Evolutionary conservation across 192 early-diverging fungal species (phyloP).

Genomic region (Coemansia sp.): DNA sequence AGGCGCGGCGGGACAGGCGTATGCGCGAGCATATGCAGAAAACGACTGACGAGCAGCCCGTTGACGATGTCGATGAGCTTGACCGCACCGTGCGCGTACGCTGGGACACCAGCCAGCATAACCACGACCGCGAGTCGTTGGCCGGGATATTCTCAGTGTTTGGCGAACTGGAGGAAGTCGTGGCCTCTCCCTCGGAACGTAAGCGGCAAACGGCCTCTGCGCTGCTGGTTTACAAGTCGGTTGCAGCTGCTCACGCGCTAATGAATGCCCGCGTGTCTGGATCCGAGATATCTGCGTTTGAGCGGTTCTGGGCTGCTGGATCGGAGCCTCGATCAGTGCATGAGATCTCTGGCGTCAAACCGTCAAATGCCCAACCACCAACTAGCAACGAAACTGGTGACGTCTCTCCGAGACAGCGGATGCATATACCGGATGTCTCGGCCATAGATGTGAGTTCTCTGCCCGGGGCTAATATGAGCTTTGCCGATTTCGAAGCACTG

Average conservation of each 20-base stretch:
- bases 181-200: conserved; percentile 19
- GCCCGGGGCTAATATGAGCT: conserved; percentile 27
- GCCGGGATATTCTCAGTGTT: conserved; percentile 23
- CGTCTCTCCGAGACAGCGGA: neutral
- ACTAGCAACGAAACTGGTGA: neutral
- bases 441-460: conserved; percentile 29
- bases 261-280: conserved; percentile 16
- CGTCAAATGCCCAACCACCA: neutral
- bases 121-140: conserved; percentile 10
- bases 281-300: conserved; percentile 12
- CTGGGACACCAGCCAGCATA: conserved; percentile 20
- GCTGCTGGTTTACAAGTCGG: conserved; percentile 38
- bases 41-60: too few relatives aligned
- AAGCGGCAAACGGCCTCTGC: conserved; percentile 25
- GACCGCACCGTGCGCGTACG: conserved; percentile 36
- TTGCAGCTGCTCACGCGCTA: conserved; percentile 41
- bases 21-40: conserved; percentile 37
- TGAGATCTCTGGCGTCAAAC: neutral
- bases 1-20: conserved; percentile 18
- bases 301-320: conserved; percentile 33
- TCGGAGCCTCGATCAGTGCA: conserved; percentile 27
- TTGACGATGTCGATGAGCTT: conserved; percentile 30
- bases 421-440: conserved; percentile 20
- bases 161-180: conserved; percentile 41
- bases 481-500: conserved; percentile 45